Evolutionary conservation across 345 rosid genomes (phyloP).

Genomic region (Cardamine occulta): DNA sequence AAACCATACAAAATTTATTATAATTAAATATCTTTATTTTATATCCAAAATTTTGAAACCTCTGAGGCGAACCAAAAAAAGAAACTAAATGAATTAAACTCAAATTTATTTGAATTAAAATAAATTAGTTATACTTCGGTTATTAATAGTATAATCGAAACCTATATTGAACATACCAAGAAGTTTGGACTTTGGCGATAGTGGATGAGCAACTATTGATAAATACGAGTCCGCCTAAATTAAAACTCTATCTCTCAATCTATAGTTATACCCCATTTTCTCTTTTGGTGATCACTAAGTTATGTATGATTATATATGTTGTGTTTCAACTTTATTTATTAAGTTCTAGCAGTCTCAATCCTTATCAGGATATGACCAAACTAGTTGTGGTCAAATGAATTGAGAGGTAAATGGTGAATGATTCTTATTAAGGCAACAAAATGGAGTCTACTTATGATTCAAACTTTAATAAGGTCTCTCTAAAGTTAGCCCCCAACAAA

Average conservation of each 20-base stretch:
- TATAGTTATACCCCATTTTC: conserved; percentile 1
- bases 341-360: conserved; percentile 14
- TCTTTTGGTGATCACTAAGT: conserved; percentile 17
- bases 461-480: conserved; percentile 43
- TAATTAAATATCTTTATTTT: neutral
- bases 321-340: conserved; percentile 19
- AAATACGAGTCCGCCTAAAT: neutral
- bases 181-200: neutral
- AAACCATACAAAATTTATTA: neutral
- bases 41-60: neutral
- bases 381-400: conserved; percentile 40
- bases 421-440: conserved; percentile 40
- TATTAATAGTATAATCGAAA: neutral
- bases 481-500: conserved; percentile 48
- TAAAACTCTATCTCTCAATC: neutral
- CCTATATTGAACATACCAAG: neutral
- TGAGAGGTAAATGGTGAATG: conserved; percentile 29
- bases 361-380: conserved; percentile 26
- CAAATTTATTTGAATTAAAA: neutral
- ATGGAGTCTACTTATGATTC: conserved; percentile 42
- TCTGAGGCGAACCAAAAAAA: neutral
- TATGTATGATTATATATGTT: neutral
- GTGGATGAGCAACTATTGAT: neutral
- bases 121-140: neutral
- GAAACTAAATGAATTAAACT: neutral